Base-by-base conservation (phyloP, 2,329 filamentous ascomycete genomes). In the Claviceps humidiphila region DNA sequence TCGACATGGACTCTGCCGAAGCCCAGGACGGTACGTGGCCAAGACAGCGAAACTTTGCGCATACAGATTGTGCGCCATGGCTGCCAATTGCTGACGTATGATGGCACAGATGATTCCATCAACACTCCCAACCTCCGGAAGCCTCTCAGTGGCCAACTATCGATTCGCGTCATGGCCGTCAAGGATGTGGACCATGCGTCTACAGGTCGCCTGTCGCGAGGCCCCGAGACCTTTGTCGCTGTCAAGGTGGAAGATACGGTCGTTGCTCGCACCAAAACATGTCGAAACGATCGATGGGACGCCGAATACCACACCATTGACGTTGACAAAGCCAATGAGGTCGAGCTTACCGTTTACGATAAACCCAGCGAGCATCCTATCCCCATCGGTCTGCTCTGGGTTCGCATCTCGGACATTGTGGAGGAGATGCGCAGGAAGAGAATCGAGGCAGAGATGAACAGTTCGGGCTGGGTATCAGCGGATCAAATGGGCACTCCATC, bases 271-370 rank as follows among this genome's bases (percentile, higher is more conserved):
- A 98, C 93, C 24, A 88, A 82, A 66, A 79, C 85, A 1, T 89
- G 90, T 9, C 79, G 90, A 53, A 95, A 77, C 56, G 93, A 98
- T 68, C 82, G 82, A 62, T 98, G 91, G 91, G 83, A 89, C 43
- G 87, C 89, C 59, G 93, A 98, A 70, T 80, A 84, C 39, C 93
- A 96, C 68, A 89, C 84, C 54, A 84, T 98, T 56, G 88, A 93
- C 58, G 93, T 98, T 53, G 91, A 97, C 70, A 97, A 97, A 73
- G 93, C 93, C 50, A 98, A 98, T 68, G 93, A 98, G 70, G 89
- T 98, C 56, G 93, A 98, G 66, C 80, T 98, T 51, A 97, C 89
- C 0, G 90, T 98, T 11, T 98, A 98, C 68, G 93, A 98, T 67
- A 96, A 95, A 71, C 84, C 89, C 2, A 83, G 84, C 57, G 90